phyloP scores from a whole-genome alignment of 2,329 filamentous ascomycete genomes.

The Colletotrichum sp. region DNA sequence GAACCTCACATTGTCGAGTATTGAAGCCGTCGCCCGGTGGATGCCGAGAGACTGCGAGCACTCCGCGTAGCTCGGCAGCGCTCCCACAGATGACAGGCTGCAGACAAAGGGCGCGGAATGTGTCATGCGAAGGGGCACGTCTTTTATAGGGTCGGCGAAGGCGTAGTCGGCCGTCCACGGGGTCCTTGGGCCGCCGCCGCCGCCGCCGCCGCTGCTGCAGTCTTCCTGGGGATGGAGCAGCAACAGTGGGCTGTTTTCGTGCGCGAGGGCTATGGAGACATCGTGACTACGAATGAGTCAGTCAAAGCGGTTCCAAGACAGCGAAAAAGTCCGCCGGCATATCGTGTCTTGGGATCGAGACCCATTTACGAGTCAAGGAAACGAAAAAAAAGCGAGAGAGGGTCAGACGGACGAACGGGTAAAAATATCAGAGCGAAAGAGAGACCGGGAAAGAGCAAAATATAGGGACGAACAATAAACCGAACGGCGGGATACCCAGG shows the following conservation, averaged over 20 bases:
- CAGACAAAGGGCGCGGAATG: slow-evolving; percentile 47
- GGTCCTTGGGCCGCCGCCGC: not conserved
- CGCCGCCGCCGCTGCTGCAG: not conserved
- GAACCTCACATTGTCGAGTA: slow-evolving; percentile 57
- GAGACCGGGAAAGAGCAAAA: slow-evolving; percentile 21
- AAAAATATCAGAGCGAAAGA: slow-evolving; percentile 16
- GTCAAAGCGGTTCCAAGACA: not conserved
- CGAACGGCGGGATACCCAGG: slow-evolving; percentile 36
- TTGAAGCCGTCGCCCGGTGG: slow-evolving; percentile 50
- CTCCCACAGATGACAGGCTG: slow-evolving; percentile 37
- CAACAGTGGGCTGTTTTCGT: slow-evolving; percentile 48
- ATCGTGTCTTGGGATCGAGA: slow-evolving; percentile 4
- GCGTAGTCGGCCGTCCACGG: slow-evolving; percentile 39
- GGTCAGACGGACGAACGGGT: slow-evolving; percentile 2
- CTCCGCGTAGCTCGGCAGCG: slow-evolving; percentile 46
- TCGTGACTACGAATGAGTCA: slow-evolving; percentile 43
- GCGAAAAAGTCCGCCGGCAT: not conserved
- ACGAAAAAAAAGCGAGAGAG: not conserved
- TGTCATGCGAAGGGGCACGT: slow-evolving; percentile 44
- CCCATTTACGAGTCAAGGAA: slow-evolving; percentile 17
- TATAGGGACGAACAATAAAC: slow-evolving; percentile 35
- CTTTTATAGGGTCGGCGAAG: slow-evolving; percentile 39
- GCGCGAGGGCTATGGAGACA: slow-evolving; percentile 51
- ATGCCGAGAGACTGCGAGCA: slow-evolving; percentile 47
- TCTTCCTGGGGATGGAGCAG: slow-evolving; percentile 24